Evolutionary conservation across 768 basidiomycete species (phyloP), one percentile per base, ranked within the genome.

Genomic region (Termitomyces sp.): DNA sequence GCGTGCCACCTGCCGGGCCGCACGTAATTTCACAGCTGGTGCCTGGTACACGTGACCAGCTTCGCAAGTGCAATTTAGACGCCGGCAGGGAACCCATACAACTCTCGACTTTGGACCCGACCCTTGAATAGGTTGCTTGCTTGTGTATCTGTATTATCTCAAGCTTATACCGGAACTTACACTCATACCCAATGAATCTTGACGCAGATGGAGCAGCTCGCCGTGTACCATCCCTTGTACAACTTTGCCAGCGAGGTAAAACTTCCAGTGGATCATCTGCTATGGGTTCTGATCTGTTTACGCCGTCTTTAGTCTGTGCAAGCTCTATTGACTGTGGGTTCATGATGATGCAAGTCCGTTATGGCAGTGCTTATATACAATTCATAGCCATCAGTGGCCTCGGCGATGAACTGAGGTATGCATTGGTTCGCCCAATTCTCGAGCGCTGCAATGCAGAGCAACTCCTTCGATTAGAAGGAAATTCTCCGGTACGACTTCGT

Each of bases 391-490:
- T 91, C 60, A 71, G 72, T 50, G 81, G 81, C 64, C 72, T 94
- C 25, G 88, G 88, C 14, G 77, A 81, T 59, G 78, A 79, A 49
- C 58, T 89, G 63, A 81, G 80, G 56, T 88, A 82, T 68, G 73
- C 78, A 43, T 75, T 91, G 50, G 79, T 88, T 59, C 81, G 79
- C 65, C 91, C 90, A 43, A 83, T 94, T 43, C 75, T 94, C 57
- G 83, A 87, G 64, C 79, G 80, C 63, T 91, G 89, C 70, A 78
- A 79, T 55, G 78, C 83, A 60, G 87, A 90, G 57, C 85, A 86
- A 59, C 79, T 94, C 25, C 72, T 79, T 55, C 75, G 81, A 59
- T 68, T 93, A 59, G 91, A 94, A 71, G 74, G 81, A 61, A 73
- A 79, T 48, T 86, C 88, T 42, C 86, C 88, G 50, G 91, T 89